Evolutionary conservation across 345 rosid genomes (phyloP).

Genomic region (Gossypium longicalyx): DNA sequence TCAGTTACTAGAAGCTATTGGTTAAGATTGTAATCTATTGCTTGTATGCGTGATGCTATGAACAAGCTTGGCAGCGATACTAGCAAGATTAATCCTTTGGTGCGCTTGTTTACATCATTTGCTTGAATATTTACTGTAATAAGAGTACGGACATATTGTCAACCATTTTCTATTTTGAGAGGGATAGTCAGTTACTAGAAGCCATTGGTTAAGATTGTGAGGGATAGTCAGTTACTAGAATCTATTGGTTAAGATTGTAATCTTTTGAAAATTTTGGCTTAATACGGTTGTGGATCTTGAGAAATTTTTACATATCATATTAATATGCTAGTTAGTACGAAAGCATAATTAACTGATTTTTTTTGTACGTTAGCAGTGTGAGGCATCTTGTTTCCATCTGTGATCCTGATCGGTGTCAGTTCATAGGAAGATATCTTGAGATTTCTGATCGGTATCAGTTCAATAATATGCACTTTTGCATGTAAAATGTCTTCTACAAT

Average conservation of each 20-base stretch:
- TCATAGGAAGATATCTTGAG: not conserved
- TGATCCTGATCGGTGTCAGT: not conserved
- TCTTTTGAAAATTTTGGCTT: not conserved
- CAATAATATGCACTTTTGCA: not conserved
- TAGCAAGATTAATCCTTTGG: slow-evolving; percentile 88
- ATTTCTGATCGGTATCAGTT: not conserved
- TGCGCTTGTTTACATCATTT: slow-evolving; percentile 15
- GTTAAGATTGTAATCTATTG: no score
- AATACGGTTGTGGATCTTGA: not conserved
- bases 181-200: not conserved
- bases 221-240: no score
- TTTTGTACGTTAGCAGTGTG: not conserved
- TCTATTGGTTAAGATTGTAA: not conserved
- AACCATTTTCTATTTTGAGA: not conserved
- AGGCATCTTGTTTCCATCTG: not conserved
- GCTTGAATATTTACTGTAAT: not conserved
- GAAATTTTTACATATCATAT: not conserved
- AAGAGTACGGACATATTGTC: not conserved
- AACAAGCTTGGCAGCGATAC: slow-evolving; percentile 82
- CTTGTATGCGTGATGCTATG: slow-evolving; percentile 99
- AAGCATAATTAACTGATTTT: not conserved
- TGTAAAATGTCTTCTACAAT: not conserved
- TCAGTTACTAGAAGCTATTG: no score
- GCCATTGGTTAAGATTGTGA: not conserved
- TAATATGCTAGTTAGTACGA: not conserved